phyloP scores from a whole-genome alignment of 1,284 basidiomycete species.

The Anthracocystis panici-leucophaei region DNA sequence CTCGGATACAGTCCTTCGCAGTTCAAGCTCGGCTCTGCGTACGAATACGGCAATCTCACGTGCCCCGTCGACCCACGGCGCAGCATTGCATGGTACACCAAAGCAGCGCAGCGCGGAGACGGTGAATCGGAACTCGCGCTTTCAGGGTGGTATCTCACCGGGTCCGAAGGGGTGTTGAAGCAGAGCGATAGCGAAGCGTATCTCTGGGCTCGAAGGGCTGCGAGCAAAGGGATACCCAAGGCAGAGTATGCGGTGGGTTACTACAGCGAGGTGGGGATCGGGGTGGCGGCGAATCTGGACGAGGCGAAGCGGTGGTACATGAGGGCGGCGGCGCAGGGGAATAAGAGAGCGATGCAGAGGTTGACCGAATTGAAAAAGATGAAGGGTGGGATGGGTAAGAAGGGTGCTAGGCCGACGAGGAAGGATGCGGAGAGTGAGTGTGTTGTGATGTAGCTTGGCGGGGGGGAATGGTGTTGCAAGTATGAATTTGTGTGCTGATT shows the following conservation, averaged over 20 bases:
- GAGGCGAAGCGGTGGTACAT: constrained; percentile 99
- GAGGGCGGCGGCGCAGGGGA: constrained; percentile 85
- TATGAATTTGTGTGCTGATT: background rate
- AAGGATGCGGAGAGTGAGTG: constrained; percentile 64
- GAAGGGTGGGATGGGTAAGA: constrained; percentile 51
- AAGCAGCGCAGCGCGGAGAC: constrained; percentile 94
- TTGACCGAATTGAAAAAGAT: constrained; percentile 79
- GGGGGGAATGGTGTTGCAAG: background rate
- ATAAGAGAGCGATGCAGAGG: constrained; percentile 93
- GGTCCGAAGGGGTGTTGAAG: constrained; percentile 87
- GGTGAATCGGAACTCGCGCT: constrained; percentile 93
- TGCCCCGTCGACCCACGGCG: constrained; percentile 92
- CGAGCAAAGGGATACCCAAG: constrained; percentile 71
- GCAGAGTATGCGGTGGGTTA: constrained; percentile 85
- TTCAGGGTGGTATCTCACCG: constrained; percentile 94
- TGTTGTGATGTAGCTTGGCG: constrained; percentile 43
- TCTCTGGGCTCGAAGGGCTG: constrained; percentile 72
- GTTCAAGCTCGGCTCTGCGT: constrained; percentile 93
- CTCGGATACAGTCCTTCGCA: constrained; percentile 93
- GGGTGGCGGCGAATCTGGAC: constrained; percentile 93
- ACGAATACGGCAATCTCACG: constrained; percentile 89
- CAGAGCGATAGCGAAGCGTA: constrained; percentile 98
- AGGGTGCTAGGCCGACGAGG: constrained; percentile 57
- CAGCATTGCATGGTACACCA: constrained; percentile 98
- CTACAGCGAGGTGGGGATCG: constrained; percentile 97